Percentiles rank a stretch among this genome's conserved stretches.
These are phyloP conservation scores for Paracorniculantispora psalliotae DNA, from an alignment of 2,329 filamentous ascomycete genomes.

Conservation along the genomic window DNA sequence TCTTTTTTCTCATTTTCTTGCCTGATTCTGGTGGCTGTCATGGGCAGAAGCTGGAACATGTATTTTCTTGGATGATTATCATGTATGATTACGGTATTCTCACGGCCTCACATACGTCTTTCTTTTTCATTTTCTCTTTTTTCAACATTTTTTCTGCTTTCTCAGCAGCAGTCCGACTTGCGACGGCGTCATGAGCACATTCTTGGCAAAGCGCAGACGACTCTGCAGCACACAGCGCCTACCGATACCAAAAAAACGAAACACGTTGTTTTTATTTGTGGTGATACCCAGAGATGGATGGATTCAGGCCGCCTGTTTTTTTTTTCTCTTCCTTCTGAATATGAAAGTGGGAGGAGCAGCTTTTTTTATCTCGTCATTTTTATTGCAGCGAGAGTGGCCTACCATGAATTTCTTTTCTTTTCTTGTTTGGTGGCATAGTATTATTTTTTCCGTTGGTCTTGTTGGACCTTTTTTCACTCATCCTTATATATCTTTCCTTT, in stretches of 20 bases:
- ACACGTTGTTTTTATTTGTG: slow-evolving; percentile 3
- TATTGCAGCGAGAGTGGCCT: not conserved
- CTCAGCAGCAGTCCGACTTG: no score
- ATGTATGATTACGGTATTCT: slow-evolving; percentile 14
- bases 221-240: not conserved
- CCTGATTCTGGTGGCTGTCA: not conserved
- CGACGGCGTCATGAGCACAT: no score
- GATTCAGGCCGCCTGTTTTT: not conserved
- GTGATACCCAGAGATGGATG: slow-evolving; percentile 8
- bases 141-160: not conserved
- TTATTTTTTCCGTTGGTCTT: not conserved
- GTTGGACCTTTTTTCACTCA: not conserved
- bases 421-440: not conserved
- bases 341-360: not conserved
- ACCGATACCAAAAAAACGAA: not conserved
- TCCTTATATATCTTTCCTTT: not conserved
- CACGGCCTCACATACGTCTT: slow-evolving; percentile 10
- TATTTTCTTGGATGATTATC: slow-evolving; percentile 3
- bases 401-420: not conserved
- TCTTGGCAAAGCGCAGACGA: not conserved
- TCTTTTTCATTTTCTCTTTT: not conserved
- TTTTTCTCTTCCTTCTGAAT: not conserved
- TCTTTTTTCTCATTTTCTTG: not conserved
- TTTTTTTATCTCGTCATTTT: not conserved
- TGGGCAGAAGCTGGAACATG: not conserved